Evolutionary conservation across 345 rosid species (phyloP).

Genomic region (Rhizophora mangle): DNA sequence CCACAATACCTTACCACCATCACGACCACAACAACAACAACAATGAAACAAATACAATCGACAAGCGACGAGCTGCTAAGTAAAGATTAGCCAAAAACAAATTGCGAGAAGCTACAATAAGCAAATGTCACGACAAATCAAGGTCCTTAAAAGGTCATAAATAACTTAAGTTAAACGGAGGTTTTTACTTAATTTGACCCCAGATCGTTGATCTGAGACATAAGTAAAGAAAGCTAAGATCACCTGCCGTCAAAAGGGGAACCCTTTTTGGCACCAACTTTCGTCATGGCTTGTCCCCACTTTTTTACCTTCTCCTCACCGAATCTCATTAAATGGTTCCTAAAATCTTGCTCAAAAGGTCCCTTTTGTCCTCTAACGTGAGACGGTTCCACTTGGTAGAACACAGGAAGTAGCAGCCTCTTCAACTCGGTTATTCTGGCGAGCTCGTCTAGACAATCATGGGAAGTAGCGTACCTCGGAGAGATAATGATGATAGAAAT

Average conservation of each 20-base stretch:
- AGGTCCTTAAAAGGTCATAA: no score
- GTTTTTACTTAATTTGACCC: background rate
- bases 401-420: conserved; percentile 46
- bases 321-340: conserved; percentile 19
- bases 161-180: no score
- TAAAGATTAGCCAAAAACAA: no score
- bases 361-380: conserved; percentile 41
- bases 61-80: no score
- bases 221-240: background rate
- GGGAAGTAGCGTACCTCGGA: conserved; percentile 33
- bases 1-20: no score
- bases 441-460: conserved; percentile 52
- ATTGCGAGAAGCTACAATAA: no score
- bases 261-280: conserved; percentile 43
- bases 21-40: no score
- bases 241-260: conserved; percentile 13
- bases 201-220: background rate
- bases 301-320: conserved; percentile 10
- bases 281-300: conserved; percentile 46
- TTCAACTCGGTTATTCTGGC: conserved; percentile 37
- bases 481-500: conserved; percentile 44
- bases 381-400: conserved; percentile 46
- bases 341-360: conserved; percentile 33
- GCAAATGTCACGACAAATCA: no score
- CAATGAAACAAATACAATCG: no score